These are phyloP conservation scores for Fomes fomentarius DNA, from an alignment of 1,284 basidiomycete species.

Conservation along the genomic window DNA sequence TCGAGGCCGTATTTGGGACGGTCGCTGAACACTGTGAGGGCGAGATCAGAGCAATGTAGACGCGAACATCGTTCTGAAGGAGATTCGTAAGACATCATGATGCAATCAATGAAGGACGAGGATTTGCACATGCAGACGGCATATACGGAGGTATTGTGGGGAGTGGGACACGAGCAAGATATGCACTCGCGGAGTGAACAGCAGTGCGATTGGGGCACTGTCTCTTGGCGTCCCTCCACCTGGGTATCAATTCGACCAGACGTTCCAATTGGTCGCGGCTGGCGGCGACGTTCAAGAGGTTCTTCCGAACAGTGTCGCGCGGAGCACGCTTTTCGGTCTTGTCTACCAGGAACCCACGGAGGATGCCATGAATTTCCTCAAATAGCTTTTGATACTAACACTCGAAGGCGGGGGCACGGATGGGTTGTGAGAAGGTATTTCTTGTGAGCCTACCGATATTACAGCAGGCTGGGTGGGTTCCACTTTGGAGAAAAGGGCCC, in stretches of 20 bases:
- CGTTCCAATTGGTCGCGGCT: constrained; percentile 47
- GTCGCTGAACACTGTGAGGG: constrained; percentile 62
- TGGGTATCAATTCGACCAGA: constrained; percentile 46
- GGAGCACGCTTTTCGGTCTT: constrained; percentile 21
- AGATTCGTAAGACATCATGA: background rate
- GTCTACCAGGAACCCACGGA: constrained; percentile 27
- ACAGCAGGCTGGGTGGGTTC: background rate
- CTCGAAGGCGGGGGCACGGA: constrained; percentile 3
- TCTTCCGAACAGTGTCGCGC: constrained; percentile 42
- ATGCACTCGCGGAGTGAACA: constrained; percentile 55
- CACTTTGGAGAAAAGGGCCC: background rate
- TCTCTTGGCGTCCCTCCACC: constrained; percentile 48
- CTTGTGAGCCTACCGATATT: background rate
- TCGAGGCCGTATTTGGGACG: constrained; percentile 61
- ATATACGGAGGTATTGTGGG: background rate
- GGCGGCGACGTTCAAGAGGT: constrained; percentile 51
- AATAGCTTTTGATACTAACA: constrained; percentile 28
- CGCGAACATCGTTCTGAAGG: constrained; percentile 61
- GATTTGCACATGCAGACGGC: background rate
- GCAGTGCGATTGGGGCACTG: constrained; percentile 39
- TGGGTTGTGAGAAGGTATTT: background rate
- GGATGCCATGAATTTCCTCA: constrained; percentile 26
- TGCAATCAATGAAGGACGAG: too few relatives aligned
- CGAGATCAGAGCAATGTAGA: constrained; percentile 55
- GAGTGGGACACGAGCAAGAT: background rate